A percentile compares a stretch with the other conserved stretches of the same genome.
Evolutionary conservation across 352 stramenopile species (phyloP).

Genomic region (Achlya hypogyna): DNA sequence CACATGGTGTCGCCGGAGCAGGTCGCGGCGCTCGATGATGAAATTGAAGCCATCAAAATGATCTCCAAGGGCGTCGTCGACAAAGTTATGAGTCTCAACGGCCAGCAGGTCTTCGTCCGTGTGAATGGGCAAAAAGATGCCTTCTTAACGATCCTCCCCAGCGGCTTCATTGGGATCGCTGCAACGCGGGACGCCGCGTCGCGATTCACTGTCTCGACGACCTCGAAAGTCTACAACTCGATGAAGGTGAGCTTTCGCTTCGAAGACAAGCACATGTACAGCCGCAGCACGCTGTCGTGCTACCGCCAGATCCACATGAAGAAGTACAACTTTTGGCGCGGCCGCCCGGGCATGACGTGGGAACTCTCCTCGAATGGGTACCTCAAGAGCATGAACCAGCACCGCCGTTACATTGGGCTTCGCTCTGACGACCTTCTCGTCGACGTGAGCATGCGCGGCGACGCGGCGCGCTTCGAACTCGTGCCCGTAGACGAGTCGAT

Average conservation of each 20-base stretch:
- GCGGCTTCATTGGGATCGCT: constrained; percentile 48
- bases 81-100: constrained; percentile 55
- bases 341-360: constrained; percentile 64
- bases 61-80: constrained; percentile 55
- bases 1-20: constrained; percentile 60
- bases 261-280: constrained; percentile 72
- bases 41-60: constrained; percentile 70
- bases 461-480: constrained; percentile 69
- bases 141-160: constrained; percentile 44
- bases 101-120: constrained; percentile 47
- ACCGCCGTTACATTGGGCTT: constrained; percentile 71
- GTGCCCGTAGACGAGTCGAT: constrained; percentile 40
- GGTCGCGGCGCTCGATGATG: constrained; percentile 52
- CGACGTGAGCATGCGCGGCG: constrained; percentile 81
- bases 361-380: constrained; percentile 74
- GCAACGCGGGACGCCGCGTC: constrained; percentile 33
- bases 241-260: constrained; percentile 78
- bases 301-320: constrained; percentile 83
- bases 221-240: constrained; percentile 77
- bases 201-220: constrained; percentile 61
- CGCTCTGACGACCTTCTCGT: constrained; percentile 61
- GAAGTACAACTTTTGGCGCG: constrained; percentile 36
- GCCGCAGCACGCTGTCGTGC: constrained; percentile 72
- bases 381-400: constrained; percentile 85
- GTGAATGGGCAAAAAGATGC: constrained; percentile 46